Conservation (phyloP, 805 yeast genomes). For the Blastobotrys americana region DNA sequence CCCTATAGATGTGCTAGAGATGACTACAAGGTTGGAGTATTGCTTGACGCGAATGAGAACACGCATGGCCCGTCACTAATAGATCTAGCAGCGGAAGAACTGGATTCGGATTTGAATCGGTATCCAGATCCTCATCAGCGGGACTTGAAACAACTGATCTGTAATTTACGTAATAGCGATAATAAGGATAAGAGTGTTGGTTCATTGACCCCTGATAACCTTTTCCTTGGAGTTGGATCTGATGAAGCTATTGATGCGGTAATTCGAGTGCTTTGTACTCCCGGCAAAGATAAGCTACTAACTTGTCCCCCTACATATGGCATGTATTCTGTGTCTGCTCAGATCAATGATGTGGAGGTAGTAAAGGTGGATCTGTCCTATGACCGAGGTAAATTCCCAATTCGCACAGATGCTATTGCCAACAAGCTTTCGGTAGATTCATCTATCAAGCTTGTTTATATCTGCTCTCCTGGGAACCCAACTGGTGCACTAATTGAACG, state of each 20-base stretch:
- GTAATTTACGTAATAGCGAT: conserved; percentile 60
- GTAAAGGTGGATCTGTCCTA: conserved; percentile 69
- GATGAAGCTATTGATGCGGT: conserved; percentile 91
- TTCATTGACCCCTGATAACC: conserved; percentile 52
- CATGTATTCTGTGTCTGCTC: conserved; percentile 89
- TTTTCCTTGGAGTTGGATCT: conserved; percentile 94
- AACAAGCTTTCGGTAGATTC: conserved; percentile 48
- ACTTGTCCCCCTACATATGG: conserved; percentile 96
- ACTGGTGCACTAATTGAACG: conserved; percentile 62
- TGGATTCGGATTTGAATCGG: conserved; percentile 59
- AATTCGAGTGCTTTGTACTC: conserved; percentile 75
- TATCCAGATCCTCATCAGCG: conserved; percentile 96
- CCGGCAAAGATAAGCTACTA: conserved; percentile 74
- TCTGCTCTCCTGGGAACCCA: conserved; percentile 97
- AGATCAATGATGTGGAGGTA: conserved; percentile 77
- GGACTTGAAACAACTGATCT: conserved; percentile 62
- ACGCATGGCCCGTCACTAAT: conserved; percentile 79
- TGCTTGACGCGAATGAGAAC: conserved; percentile 94
- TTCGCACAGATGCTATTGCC: conserved; percentile 52
- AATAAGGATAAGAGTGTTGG: conserved; percentile 26
- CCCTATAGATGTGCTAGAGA: conserved; percentile 98
- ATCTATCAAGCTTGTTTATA: conserved; percentile 62
- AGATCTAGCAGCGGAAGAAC: conserved; percentile 39
- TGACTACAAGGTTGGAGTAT: conserved; percentile 80
- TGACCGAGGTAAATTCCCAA: conserved; percentile 42